Base-by-base conservation (phyloP, 2,329 filamentous ascomycete species). In the Chrysosporium keratinophilum region DNA sequence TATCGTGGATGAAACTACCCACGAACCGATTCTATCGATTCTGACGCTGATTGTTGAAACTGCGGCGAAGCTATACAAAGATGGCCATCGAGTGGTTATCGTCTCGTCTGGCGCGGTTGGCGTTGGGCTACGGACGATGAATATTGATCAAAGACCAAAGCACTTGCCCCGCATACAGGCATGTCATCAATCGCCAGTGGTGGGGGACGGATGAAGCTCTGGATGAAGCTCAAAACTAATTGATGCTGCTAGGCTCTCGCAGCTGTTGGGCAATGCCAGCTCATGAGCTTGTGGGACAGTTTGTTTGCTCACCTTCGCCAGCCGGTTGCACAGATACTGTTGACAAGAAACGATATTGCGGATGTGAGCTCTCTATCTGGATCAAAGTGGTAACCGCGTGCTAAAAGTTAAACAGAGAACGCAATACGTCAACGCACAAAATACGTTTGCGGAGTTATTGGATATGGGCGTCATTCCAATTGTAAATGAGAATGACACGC, bases 71-170 rank as follows among this genome's bases (percentile, higher is more conserved):
- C 77, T 98, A 42, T 83, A 84, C 60, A 85, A 90, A 70, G 86
- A 95, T 82, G 93, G 93, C 48, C 90, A 98, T 69, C 83, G 84
- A 63, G 93, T 98, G 50, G 84, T 98, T 69, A 87, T 98, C 60
- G 94, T 97, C 59, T 98, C 93, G 1, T 98, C 93, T 0, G 93
- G 93, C 56, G 93, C 93, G 68, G 95, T 98, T 70, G 93, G 91
- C 55, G 89, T 98, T 57, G 93, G 90, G 5, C 76, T 98, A 57
- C 82, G 87, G 55, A 82, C 89, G 57, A 95, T 97, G 88, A 82
- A 95, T 67, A 77, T 95, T 56, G 82, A 88, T 28, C 85, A 86
- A 64, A 80, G 88, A 61, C 93, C 93, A 19, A 96, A 95, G 70
- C 85, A 95, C 69, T 78, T 98, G 37, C 86, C 91, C 47, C 82